These are phyloP conservation scores for Cotoneaster glaucophyllus DNA, from an alignment of 306 rosid species.

Conservation along the genomic window DNA sequence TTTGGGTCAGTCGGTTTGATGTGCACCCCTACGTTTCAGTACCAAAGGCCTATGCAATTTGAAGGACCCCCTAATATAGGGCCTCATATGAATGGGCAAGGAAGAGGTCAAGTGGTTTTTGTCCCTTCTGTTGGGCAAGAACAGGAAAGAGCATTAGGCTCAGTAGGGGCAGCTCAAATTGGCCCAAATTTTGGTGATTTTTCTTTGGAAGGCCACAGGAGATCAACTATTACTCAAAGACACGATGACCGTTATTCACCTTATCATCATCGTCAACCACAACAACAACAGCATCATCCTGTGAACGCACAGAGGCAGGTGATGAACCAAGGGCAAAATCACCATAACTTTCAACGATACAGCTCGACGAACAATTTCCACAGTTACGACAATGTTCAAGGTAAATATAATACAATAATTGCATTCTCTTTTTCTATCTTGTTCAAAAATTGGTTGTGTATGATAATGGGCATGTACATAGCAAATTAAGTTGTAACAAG, in stretches of 20 bases:
- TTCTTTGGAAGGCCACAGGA: neutral
- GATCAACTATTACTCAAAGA: neutral
- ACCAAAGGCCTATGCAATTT: neutral
- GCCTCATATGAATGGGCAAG: neutral
- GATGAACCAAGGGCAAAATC: neutral
- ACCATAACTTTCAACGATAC: neutral
- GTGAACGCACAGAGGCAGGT: neutral
- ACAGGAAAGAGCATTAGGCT: neutral
- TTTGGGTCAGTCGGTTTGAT: neutral
- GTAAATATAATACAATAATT: neutral
- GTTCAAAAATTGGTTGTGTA: neutral
- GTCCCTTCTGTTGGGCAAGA: neutral
- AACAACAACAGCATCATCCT: neutral
- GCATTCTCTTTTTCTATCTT: neutral
- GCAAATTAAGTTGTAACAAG: neutral
- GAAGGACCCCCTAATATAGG: neutral
- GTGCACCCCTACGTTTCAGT: neutral
- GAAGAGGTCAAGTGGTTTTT: neutral
- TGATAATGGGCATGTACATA: neutral
- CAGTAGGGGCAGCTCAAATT: neutral
- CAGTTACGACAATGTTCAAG: neutral
- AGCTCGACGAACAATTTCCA: neutral
- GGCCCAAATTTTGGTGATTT: neutral
- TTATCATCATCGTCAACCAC: neutral
- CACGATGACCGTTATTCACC: neutral